These are phyloP conservation scores for Coelastrella sp. DNA, from an alignment of 139 green algal genomes.

Conservation along the genomic window DNA sequence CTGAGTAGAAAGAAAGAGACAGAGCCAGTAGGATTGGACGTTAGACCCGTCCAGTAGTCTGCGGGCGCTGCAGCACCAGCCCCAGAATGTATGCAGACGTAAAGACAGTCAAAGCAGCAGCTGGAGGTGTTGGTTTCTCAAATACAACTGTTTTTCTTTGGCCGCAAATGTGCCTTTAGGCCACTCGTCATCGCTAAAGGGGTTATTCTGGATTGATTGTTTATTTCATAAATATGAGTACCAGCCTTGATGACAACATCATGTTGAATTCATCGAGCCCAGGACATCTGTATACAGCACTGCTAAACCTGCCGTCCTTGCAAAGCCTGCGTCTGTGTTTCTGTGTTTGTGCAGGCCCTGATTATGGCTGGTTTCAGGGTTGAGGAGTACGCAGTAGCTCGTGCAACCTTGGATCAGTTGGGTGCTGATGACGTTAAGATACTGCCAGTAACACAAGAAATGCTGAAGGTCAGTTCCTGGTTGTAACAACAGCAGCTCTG, in stretches of 20 bases:
- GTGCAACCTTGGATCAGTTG: conserved; percentile 58
- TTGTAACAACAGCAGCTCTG: neutral
- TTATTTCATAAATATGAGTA: neutral
- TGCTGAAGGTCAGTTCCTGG: conserved; percentile 49
- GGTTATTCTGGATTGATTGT: neutral
- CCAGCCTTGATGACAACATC: too few species aligned
- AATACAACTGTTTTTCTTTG: too few species aligned
- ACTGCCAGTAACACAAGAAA: conserved; percentile 44
- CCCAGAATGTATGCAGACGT: too few species aligned
- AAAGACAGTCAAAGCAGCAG: too few species aligned
- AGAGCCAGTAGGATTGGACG: too few species aligned
- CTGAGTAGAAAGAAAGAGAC: too few species aligned
- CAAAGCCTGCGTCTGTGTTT: neutral
- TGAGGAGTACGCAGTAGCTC: conserved; percentile 68
- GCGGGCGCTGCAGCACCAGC: too few species aligned
- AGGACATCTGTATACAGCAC: neutral
- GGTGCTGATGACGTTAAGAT: conserved; percentile 59
- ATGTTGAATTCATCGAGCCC: too few species aligned
- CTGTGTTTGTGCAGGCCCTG: conserved; percentile 55
- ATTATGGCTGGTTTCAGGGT: conserved; percentile 69
- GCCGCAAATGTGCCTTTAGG: too few species aligned
- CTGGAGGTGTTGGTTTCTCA: too few species aligned
- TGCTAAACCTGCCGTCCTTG: neutral
- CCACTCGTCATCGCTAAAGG: too few species aligned
- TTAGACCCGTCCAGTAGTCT: too few species aligned